Conservation (phyloP, 176 grass and related monocot genomes). For the Leersia perrieri region DNA sequence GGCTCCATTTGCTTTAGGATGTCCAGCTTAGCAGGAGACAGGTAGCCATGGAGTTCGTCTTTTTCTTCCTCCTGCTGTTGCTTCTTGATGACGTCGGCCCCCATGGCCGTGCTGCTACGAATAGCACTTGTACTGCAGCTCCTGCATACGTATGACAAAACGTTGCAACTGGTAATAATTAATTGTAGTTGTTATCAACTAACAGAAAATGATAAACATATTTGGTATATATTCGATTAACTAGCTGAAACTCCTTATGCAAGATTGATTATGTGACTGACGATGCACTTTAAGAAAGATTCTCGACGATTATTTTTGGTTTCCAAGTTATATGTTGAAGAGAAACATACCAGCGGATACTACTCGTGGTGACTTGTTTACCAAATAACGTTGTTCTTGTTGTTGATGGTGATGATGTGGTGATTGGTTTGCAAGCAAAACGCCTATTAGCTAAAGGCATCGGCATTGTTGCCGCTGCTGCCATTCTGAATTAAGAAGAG, state of each 20-base stretch:
- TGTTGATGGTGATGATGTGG: background rate
- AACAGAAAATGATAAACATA: background rate
- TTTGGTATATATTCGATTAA: too few species aligned
- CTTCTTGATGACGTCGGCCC: too few species aligned
- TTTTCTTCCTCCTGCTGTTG: background rate
- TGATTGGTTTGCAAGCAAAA: background rate
- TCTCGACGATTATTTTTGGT: too few species aligned
- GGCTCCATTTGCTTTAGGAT: slow-evolving; percentile 66
- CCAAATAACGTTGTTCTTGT: background rate
- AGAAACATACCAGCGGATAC: background rate
- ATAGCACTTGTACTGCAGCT: slow-evolving; percentile 2
- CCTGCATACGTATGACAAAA: background rate
- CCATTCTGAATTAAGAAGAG: background rate
- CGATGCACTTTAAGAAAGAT: too few species aligned
- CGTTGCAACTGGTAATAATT: background rate
- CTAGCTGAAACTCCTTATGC: background rate
- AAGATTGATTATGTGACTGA: background rate
- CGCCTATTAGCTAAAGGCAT: background rate
- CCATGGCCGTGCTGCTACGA: too few species aligned
- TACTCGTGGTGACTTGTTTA: background rate
- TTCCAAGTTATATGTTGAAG: too few species aligned
- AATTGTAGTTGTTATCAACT: too few species aligned
- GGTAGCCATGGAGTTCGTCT: slow-evolving; percentile 38
- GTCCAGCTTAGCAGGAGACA: slow-evolving; percentile 66
- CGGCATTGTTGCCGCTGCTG: background rate